Evolutionary conservation across 805 yeast genomes (phyloP).

Genomic region (Metschnikowia vanudenii): DNA sequence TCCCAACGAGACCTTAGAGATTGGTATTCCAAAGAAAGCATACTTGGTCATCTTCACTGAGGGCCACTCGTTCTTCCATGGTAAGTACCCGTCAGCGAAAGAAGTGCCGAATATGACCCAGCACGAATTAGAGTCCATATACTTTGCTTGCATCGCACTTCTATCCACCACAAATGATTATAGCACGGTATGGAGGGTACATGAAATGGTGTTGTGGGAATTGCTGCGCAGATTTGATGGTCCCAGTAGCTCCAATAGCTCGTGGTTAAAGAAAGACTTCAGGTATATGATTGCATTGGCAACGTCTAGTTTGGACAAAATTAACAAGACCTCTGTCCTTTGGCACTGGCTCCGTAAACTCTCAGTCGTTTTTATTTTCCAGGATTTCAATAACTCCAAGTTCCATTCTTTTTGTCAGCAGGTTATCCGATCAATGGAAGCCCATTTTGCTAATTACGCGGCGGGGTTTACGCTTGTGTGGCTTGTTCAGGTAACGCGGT

Average conservation of each 20-base stretch:
- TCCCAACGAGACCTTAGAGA: constrained; percentile 22
- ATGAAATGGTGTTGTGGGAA: constrained; percentile 24
- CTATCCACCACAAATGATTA: constrained; percentile 41
- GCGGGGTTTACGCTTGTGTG: constrained; percentile 35
- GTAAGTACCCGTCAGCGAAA: neutral
- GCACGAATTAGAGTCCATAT: constrained; percentile 10
- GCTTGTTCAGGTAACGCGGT: constrained; percentile 18
- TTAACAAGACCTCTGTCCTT: constrained; percentile 41
- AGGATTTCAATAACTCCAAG: neutral
- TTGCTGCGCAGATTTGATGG: constrained; percentile 2
- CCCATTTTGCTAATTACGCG: constrained; percentile 42
- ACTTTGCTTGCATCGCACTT: constrained; percentile 34
- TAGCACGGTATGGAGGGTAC: constrained; percentile 30
- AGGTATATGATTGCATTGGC: constrained; percentile 30
- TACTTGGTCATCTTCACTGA: constrained; percentile 33
- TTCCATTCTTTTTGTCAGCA: constrained; percentile 15
- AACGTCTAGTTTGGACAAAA: constrained; percentile 30
- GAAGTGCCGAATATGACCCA: neutral
- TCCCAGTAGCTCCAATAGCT: neutral
- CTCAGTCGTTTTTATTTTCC: constrained; percentile 16
- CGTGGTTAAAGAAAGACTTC: constrained; percentile 7
- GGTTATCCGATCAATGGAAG: constrained; percentile 28
- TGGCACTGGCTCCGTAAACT: constrained; percentile 32
- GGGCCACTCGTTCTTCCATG: constrained; percentile 26
- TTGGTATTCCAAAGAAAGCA: constrained; percentile 32